Conservation (phyloP, 352 stramenopile species). For the Phytopythium cucurbitacearum region DNA sequence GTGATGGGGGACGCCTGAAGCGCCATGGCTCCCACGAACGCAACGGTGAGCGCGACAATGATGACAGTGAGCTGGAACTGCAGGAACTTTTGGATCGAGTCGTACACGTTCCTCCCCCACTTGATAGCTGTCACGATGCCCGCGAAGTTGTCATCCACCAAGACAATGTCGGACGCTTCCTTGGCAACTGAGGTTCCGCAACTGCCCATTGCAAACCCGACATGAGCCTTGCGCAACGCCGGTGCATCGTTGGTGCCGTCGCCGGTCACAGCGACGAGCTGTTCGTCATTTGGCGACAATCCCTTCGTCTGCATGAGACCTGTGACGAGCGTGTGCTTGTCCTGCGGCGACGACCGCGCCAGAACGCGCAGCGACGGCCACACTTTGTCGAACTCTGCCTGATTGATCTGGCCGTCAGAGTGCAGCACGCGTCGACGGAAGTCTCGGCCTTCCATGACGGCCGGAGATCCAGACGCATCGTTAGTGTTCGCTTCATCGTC, state of each 20-base stretch:
- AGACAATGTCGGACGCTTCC: slow-evolving; percentile 96
- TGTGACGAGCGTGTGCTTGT: slow-evolving; percentile 96
- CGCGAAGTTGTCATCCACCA: slow-evolving; percentile 96
- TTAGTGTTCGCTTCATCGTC: slow-evolving; percentile 72
- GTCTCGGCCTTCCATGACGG: slow-evolving; percentile 68
- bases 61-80: slow-evolving; percentile 99
- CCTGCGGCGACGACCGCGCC: slow-evolving; percentile 91
- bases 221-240: slow-evolving; percentile 95
- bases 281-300: slow-evolving; percentile 60
- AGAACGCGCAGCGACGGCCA: slow-evolving; percentile 90
- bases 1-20: slow-evolving; percentile 86
- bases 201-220: slow-evolving; percentile 97
- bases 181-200: slow-evolving; percentile 94
- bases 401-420: slow-evolving; percentile 60
- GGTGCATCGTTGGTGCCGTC: slow-evolving; percentile 97
- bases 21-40: slow-evolving; percentile 87
- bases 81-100: slow-evolving; percentile 97
- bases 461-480: slow-evolving; percentile 35
- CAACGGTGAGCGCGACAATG: slow-evolving; percentile 91
- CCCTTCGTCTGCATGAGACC: slow-evolving; percentile 82
- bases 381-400: slow-evolving; percentile 90
- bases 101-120: slow-evolving; percentile 95
- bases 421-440: slow-evolving; percentile 68
- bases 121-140: slow-evolving; percentile 95
- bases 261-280: slow-evolving; percentile 95